Conservation (phyloP, 352 stramenopile genomes). For the Peronosclerospora sorghi region DNA sequence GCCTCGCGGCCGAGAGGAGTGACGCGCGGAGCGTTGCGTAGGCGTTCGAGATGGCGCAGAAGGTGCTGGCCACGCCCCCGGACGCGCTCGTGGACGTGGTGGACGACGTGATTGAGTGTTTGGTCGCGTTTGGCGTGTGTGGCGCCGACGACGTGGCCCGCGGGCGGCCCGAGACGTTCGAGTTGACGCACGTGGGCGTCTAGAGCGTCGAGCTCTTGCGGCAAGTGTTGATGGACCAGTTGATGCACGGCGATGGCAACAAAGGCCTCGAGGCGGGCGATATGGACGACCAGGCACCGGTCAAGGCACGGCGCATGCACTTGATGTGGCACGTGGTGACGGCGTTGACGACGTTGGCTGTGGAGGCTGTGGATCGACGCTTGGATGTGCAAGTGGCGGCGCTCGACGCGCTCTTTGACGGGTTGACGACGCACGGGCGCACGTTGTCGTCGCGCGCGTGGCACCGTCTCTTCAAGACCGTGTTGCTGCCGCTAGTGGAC, state of each 20-base stretch:
- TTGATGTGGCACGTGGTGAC: slow-evolving; percentile 95
- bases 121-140: slow-evolving; percentile 71
- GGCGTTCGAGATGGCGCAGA: slow-evolving; percentile 79
- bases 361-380: slow-evolving; percentile 87
- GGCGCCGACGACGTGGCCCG: slow-evolving; percentile 55
- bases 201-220: slow-evolving; percentile 56
- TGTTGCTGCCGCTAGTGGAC: slow-evolving; percentile 79
- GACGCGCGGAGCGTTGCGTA: slow-evolving; percentile 78
- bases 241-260: slow-evolving; percentile 5
- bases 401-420: slow-evolving; percentile 62
- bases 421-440: slow-evolving; percentile 50
- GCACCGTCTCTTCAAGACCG: slow-evolving; percentile 75
- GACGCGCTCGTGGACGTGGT: slow-evolving; percentile 19
- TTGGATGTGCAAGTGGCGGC: slow-evolving; percentile 74
- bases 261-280: too few relatives aligned
- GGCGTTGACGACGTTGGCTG: slow-evolving; percentile 89
- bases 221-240: slow-evolving; percentile 56
- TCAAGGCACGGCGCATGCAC: slow-evolving; percentile 53
- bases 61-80: slow-evolving; percentile 71
- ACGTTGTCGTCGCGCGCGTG: slow-evolving; percentile 75
- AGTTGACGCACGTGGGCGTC: slow-evolving; percentile 56
- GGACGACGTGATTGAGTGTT: slow-evolving; percentile 69
- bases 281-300: slow-evolving; percentile 37
- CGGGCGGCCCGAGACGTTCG: slow-evolving; percentile 35
- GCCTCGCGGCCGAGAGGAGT: slow-evolving; percentile 49